phyloP scores from a whole-genome alignment of 2,329 filamentous ascomycete genomes.

The Alternaria ventricosa region DNA sequence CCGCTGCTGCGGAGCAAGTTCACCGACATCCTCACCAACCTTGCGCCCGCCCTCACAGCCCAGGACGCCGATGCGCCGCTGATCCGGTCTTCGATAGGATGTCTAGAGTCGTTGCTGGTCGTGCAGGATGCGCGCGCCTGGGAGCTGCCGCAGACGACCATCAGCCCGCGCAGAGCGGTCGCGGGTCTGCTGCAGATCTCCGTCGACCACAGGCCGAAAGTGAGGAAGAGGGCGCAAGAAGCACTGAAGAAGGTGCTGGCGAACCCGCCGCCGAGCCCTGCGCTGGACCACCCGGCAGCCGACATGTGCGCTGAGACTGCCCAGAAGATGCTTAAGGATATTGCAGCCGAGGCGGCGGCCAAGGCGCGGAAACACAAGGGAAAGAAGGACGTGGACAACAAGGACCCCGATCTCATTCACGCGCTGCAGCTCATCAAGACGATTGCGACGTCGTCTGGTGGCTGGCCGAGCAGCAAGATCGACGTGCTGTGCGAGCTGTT shows the following conservation, averaged over 20 bases:
- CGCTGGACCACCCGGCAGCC: conserved; percentile 89
- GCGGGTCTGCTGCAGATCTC: conserved; percentile 85
- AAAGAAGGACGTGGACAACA: conserved; percentile 61
- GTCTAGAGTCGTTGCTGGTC: conserved; percentile 86
- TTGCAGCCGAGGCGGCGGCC: conserved; percentile 73
- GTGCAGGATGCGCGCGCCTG: conserved; percentile 88
- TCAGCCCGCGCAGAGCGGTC: conserved; percentile 85
- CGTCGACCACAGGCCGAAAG: conserved; percentile 88
- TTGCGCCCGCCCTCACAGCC: conserved; percentile 82
- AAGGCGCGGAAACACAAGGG: conserved; percentile 70
- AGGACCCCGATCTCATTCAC: conserved; percentile 88
- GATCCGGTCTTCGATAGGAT: conserved; percentile 86
- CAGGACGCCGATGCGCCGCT: conserved; percentile 86
- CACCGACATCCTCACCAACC: conserved; percentile 84
- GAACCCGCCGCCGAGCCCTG: conserved; percentile 87
- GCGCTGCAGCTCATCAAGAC: conserved; percentile 91
- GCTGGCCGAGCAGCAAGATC: conserved; percentile 96
- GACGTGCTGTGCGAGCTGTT: conserved; percentile 89
- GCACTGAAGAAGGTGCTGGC: conserved; percentile 82
- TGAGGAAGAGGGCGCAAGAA: conserved; percentile 91
- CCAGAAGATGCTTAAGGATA: conserved; percentile 77
- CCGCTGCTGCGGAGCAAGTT: conserved; percentile 94
- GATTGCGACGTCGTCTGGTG: conserved; percentile 82
- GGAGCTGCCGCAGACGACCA: conserved; percentile 82
- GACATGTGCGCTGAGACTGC: conserved; percentile 96